Conservation (phyloP, 306 rosid species). For the Ormosia emarginata region DNA sequence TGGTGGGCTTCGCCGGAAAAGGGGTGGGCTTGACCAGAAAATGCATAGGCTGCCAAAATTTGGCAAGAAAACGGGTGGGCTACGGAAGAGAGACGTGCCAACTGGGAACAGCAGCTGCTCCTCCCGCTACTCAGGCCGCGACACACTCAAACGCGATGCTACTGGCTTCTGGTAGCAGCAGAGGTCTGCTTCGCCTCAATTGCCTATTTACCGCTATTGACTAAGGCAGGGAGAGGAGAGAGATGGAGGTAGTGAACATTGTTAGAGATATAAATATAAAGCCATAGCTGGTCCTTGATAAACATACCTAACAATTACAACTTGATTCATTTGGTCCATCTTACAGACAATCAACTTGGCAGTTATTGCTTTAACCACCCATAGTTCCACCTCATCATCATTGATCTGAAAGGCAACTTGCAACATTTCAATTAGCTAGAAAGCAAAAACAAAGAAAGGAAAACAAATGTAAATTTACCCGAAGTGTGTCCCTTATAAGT, state of each 20-base stretch:
- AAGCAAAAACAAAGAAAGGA: slow-evolving; percentile 9
- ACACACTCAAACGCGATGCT: too few relatives aligned
- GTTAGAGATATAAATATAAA: not conserved
- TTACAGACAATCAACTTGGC: slow-evolving; percentile 83
- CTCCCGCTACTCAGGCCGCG: too few relatives aligned
- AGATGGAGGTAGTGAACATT: not conserved
- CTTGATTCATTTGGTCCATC: slow-evolving; percentile 95
- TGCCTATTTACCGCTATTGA: too few relatives aligned
- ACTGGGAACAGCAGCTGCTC: too few relatives aligned
- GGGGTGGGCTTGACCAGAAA: not conserved
- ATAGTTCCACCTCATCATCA: slow-evolving; percentile 75
- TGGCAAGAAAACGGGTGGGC: too few relatives aligned
- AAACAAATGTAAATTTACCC: slow-evolving; percentile 39
- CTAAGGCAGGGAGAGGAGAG: not conserved
- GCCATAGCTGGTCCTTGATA: not conserved
- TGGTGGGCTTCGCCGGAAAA: not conserved
- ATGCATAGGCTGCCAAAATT: too few relatives aligned
- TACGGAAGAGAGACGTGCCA: too few relatives aligned
- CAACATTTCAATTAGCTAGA: not conserved
- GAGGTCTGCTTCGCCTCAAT: too few relatives aligned
- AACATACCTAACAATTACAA: slow-evolving; percentile 71
- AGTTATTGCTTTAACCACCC: slow-evolving; percentile 90
- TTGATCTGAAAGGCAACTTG: slow-evolving; percentile 48
- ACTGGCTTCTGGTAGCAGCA: too few relatives aligned
- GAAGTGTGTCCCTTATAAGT: slow-evolving; percentile 69